These are phyloP conservation scores for Diaporthe capsici DNA, from an alignment of 2,329 filamentous ascomycete genomes.

Conservation along the genomic window DNA sequence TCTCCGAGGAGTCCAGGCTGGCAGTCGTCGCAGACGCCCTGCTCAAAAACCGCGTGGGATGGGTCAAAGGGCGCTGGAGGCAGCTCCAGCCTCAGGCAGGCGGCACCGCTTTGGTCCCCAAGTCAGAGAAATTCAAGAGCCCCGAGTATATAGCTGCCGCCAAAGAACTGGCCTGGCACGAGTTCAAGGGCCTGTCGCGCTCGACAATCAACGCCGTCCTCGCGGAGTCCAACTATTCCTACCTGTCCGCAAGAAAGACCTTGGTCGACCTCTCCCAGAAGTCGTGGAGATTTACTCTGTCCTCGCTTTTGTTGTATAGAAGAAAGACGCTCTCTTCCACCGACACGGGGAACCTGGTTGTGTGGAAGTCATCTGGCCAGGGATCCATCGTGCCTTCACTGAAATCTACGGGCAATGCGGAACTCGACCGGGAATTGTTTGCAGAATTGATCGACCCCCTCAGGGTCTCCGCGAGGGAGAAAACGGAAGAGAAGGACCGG, in stretches of 20 bases:
- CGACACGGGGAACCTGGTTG: conserved; percentile 72
- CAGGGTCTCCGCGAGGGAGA: conserved; percentile 57
- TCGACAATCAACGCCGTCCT: conserved; percentile 84
- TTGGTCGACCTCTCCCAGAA: conserved; percentile 78
- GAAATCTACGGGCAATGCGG: conserved; percentile 74
- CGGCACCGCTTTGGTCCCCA: conserved; percentile 57
- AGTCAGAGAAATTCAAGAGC: conserved; percentile 77
- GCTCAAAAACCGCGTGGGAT: conserved; percentile 78
- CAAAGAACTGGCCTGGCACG: conserved; percentile 76
- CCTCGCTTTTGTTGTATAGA: conserved; percentile 75
- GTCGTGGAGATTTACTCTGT: conserved; percentile 83
- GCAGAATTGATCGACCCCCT: conserved; percentile 69
- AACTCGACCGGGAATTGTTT: conserved; percentile 75
- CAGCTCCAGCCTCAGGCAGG: conserved; percentile 53
- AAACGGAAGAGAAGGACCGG: conserved; percentile 66
- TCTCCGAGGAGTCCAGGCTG: conserved; percentile 82
- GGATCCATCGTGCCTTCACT: conserved; percentile 72
- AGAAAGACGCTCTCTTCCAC: conserved; percentile 68
- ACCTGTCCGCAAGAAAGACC: conserved; percentile 78
- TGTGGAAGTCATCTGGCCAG: conserved; percentile 71
- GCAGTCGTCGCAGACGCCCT: conserved; percentile 84
- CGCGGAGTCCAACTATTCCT: conserved; percentile 85
- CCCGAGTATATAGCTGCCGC: conserved; percentile 78
- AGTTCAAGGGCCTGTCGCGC: conserved; percentile 81
- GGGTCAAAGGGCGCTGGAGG: conserved; percentile 78